phyloP scores from a whole-genome alignment of 352 stramenopile species.

The Phytophthora niederhauseri region DNA sequence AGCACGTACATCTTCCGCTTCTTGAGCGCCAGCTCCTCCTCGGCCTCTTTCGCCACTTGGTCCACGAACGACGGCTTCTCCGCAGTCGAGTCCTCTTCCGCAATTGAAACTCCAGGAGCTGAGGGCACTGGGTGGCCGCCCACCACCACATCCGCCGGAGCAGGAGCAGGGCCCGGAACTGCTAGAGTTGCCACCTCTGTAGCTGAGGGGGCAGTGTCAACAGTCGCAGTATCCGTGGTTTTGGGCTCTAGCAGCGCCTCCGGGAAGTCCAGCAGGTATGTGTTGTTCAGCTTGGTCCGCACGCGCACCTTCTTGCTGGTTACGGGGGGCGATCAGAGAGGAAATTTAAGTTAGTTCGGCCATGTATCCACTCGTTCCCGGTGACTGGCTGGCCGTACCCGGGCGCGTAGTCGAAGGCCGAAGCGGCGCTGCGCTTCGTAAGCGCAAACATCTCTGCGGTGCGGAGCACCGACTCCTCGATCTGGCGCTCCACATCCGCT shows the following conservation, averaged over 20 bases:
- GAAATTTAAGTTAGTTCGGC: conserved; percentile 3
- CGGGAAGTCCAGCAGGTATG: conserved; percentile 59
- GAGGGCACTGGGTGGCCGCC: conserved; percentile 26
- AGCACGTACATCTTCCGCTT: conserved; percentile 53
- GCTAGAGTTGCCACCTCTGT: conserved; percentile 4
- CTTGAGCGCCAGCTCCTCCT: conserved; percentile 49
- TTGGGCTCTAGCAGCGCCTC: conserved; percentile 57
- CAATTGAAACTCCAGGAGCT: conserved; percentile 26
- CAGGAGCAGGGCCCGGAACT: conserved; percentile 6
- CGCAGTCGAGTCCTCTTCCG: conserved; percentile 10
- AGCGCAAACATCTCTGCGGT: conserved; percentile 77
- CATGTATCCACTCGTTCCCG: background rate
- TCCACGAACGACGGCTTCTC: conserved; percentile 51
- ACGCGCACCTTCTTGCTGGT: conserved; percentile 78
- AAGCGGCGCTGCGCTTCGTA: conserved; percentile 56
- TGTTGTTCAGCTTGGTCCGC: conserved; percentile 63
- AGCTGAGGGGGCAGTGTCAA: conserved; percentile 13
- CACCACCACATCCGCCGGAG: conserved; percentile 15
- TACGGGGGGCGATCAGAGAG: conserved; percentile 6
- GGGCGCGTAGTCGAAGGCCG: conserved; percentile 58
- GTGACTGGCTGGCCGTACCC: conserved; percentile 39
- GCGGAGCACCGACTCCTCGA: conserved; percentile 67
- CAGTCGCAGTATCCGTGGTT: conserved; percentile 1
- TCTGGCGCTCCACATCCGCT: conserved; percentile 40
- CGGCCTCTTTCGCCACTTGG: conserved; percentile 62